Percentiles rank a stretch among this genome's conserved stretches.
phyloP scores from a whole-genome alignment of 768 basidiomycete species.

The Hygrophorus pudorinus region DNA sequence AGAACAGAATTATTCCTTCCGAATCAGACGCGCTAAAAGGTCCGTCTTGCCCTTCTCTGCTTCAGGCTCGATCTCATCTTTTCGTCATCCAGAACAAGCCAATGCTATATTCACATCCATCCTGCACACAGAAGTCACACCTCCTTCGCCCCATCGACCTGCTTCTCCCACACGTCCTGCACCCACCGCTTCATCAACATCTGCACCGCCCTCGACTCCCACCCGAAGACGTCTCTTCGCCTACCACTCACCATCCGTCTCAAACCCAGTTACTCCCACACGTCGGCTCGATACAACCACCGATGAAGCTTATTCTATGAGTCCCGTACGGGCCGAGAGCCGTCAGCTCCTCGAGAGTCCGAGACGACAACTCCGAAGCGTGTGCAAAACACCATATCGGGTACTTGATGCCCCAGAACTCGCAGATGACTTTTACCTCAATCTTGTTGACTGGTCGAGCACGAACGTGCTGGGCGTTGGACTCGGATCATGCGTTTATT shows the following conservation, averaged over 20 bases:
- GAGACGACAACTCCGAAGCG: conserved; percentile 65
- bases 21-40: conserved; percentile 75
- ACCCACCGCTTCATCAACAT: conserved; percentile 27
- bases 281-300: conserved; percentile 70
- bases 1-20: conserved; percentile 52
- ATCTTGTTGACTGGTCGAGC: conserved; percentile 94
- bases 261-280: conserved; percentile 48
- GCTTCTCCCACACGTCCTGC: conserved; percentile 48
- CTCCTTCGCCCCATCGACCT: conserved; percentile 52
- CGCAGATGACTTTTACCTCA: conserved; percentile 97
- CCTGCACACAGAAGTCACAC: conserved; percentile 69
- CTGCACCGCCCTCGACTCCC: conserved; percentile 33
- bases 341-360: conserved; percentile 79
- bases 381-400: conserved; percentile 93
- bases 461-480: conserved; percentile 95
- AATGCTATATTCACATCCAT: conserved; percentile 74
- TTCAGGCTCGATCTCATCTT: neutral
- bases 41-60: conserved; percentile 15
- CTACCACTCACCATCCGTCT: conserved; percentile 54
- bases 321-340: conserved; percentile 78
- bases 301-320: conserved; percentile 84
- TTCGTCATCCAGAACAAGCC: conserved; percentile 54
- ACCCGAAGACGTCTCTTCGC: conserved; percentile 47
- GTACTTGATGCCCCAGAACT: conserved; percentile 96
- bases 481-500: conserved; percentile 84